Conservation (phyloP, 2,329 filamentous ascomycete species). For the Fusarium staphyleae region DNA sequence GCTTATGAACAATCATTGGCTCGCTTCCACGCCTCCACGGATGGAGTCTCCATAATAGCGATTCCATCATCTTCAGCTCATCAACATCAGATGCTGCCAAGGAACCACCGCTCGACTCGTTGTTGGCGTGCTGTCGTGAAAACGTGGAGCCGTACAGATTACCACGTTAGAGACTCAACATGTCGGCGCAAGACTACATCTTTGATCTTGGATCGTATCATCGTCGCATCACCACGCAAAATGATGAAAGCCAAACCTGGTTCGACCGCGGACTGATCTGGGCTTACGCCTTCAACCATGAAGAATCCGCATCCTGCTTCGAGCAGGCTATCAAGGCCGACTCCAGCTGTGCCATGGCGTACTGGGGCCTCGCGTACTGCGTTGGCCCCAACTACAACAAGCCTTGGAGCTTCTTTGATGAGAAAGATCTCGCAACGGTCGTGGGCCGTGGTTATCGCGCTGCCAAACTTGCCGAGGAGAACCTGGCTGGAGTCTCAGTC, state of each 20-base stretch:
- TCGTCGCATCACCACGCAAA: constrained; percentile 11
- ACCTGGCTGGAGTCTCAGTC: neutral
- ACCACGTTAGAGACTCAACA: neutral
- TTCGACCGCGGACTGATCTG: constrained; percentile 77
- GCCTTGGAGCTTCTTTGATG: constrained; percentile 75
- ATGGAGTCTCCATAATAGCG: no score
- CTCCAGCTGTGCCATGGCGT: constrained; percentile 64
- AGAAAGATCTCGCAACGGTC: constrained; percentile 57
- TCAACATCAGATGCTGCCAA: no score
- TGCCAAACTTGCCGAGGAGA: constrained; percentile 6
- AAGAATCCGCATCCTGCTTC: constrained; percentile 72
- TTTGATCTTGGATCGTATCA: constrained; percentile 18
- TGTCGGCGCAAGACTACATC: neutral
- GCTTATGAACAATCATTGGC: no score
- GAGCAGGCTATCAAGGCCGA: constrained; percentile 64
- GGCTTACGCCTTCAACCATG: constrained; percentile 79
- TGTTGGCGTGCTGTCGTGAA: no score
- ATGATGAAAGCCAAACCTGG: constrained; percentile 60
- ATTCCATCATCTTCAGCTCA: no score
- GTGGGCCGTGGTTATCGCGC: constrained; percentile 9
- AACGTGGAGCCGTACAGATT: no score
- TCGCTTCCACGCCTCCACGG: no score
- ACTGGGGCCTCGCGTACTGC: constrained; percentile 75
- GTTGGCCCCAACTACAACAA: constrained; percentile 81
- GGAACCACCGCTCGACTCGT: no score